Base-by-base conservation (phyloP, 441 rosid species). In the Erodium chrysanthum region DNA sequence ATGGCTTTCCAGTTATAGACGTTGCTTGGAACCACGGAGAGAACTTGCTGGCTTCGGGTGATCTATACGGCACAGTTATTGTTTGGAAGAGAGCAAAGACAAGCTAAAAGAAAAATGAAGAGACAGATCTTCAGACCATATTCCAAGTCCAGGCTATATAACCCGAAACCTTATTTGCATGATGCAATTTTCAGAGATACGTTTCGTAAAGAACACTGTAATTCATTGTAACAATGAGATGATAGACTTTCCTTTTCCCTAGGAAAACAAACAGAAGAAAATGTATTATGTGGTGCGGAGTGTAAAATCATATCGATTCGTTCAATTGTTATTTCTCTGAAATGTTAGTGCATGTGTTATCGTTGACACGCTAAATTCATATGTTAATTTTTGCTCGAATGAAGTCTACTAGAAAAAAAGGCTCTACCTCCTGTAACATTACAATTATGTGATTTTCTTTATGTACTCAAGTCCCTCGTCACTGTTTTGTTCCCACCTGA, bases 1-100 rank as follows among this genome's bases (percentile, higher is more conserved):
- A 91, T 74, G 84, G 96, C 25, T 94, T 91, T 70, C 96, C 97
- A 0, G 96, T 91, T 20, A 78, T 83, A 71, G 86, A 79, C 9
- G 97, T 94, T 23, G 92, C 96, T 27, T 91, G 98, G 97, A 91
- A 94, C 82, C 87, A 89, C 14, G 97, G 98, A 50, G 97, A 94
- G 76, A 91, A 94, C 79, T 80, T 89, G 69, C 75, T 94, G 82
- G 98, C 98, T 0, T 89, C 98, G 0, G 88, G 96, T 11, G 98
- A 94, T 75, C 86, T 88, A 68, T 87, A 85, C 1, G 97, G 98
- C 31, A 74, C 87, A 40, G 98, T 94, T 64, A 94, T 94, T 64
- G 94, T 94, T 21, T 94, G 99, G 97, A 90, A 90, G 83, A 87
- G 96, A 83, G 90, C 91, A 56, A 91, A 92, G 77, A 59, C 80